These are phyloP conservation scores for Colletotrichum tropicale DNA, from an alignment of 2,329 filamentous ascomycete genomes.

Conservation along the genomic window DNA sequence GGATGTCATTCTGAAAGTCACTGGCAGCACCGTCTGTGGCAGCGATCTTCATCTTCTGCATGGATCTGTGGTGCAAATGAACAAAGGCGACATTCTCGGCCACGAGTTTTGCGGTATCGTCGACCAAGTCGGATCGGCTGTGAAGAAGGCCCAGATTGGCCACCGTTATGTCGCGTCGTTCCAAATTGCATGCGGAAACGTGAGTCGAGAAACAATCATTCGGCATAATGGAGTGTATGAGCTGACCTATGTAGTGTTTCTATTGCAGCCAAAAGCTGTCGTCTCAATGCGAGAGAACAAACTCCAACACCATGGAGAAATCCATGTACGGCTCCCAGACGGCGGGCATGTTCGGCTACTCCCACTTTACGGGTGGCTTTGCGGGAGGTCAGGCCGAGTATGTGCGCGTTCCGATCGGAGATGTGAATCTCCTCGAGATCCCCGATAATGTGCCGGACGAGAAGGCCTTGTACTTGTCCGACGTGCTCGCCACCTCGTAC, in stretches of 20 bases:
- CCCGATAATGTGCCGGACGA: conserved; percentile 84
- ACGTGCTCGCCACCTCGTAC: conserved; percentile 81
- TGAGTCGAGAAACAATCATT: not conserved
- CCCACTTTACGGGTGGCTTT: conserved; percentile 84
- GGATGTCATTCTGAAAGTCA: conserved; percentile 84
- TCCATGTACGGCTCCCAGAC: conserved; percentile 82
- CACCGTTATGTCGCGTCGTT: conserved; percentile 83
- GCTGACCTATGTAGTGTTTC: conserved; percentile 58
- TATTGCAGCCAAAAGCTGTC: conserved; percentile 81
- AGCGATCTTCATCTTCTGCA: conserved; percentile 65
- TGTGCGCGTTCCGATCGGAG: conserved; percentile 78
- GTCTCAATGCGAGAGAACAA: conserved; percentile 82
- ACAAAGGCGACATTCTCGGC: conserved; percentile 71
- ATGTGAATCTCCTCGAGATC: conserved; percentile 81
- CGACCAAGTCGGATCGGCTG: conserved; percentile 57
- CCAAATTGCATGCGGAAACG: conserved; percentile 74
- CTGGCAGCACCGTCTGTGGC: conserved; percentile 62
- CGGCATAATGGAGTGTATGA: fast-evolving
- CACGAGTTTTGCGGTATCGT: conserved; percentile 65
- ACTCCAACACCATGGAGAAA: conserved; percentile 72
- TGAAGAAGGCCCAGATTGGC: conserved; percentile 60
- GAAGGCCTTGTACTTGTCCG: conserved; percentile 79
- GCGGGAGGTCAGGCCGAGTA: conserved; percentile 90
- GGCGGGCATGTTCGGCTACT: conserved; percentile 75
- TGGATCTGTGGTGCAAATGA: conserved; percentile 60